Evolutionary conservation across 495 filamentous ascomycete species (phyloP).

Genomic region (Bathelium albidoporum): DNA sequence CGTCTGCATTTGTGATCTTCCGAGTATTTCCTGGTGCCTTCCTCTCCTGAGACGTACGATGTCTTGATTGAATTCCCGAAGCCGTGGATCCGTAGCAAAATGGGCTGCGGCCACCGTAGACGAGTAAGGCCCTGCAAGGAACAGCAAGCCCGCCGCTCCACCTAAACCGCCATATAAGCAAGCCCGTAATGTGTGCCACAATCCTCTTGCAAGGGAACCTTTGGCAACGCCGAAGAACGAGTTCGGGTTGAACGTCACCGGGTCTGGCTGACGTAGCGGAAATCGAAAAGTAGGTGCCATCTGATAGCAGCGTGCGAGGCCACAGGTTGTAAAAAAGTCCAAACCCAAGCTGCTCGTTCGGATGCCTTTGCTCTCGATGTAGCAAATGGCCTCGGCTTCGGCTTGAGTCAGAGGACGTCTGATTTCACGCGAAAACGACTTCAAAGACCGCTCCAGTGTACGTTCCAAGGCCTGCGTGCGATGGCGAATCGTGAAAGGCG

Average conservation of each 20-base stretch:
- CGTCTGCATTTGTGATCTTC: not conserved
- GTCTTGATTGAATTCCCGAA: conserved; percentile 19
- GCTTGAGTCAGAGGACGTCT: conserved; percentile 14
- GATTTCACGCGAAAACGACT: not conserved
- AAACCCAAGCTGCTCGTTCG: conserved; percentile 11
- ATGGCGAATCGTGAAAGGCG: not conserved
- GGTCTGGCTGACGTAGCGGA: conserved; percentile 19
- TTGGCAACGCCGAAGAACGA: conserved; percentile 11
- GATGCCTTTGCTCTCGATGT: conserved; percentile 10
- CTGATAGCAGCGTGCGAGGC: conserved; percentile 3
- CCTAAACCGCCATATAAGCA: conserved; percentile 6
- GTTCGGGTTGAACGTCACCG: conserved; percentile 12
- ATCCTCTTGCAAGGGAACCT: conserved; percentile 13
- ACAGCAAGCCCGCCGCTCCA: not conserved
- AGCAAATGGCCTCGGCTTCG: conserved; percentile 21
- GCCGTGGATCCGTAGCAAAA: conserved; percentile 17
- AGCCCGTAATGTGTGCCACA: conserved; percentile 16
- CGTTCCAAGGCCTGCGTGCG: not conserved
- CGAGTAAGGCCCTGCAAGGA: conserved; percentile 17
- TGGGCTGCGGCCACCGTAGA: conserved; percentile 3
- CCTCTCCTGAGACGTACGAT: not conserved
- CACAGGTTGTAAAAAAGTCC: conserved; percentile 12
- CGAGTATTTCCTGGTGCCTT: not conserved
- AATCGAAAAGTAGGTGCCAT: conserved; percentile 15
- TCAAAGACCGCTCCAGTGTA: not conserved